Evolutionary conservation across 192 early-diverging fungal species (phyloP), one percentile per base, ranked within the genome.

Genomic region (Linnemannia zychae): DNA sequence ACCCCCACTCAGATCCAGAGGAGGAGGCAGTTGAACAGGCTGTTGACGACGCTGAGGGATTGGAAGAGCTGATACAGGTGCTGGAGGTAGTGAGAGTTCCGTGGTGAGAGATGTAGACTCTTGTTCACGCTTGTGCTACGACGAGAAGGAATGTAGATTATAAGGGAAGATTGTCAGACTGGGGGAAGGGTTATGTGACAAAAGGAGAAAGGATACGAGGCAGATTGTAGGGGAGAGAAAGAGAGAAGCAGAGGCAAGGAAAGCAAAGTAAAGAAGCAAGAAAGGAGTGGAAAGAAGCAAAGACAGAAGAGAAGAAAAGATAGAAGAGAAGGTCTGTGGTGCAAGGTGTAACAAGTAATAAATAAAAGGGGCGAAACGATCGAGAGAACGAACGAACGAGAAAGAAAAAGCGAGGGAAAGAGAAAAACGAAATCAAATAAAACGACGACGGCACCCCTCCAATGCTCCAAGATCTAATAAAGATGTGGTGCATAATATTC

Each of bases 381-480:
- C 28, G 28, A 63, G 13, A 3, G 15, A 3, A 3, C 22, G 28
- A 63, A 24, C 52, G 24, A 57, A 24, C 1, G 16, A 48, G 4
- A n/a, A 57, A 57, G 12, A 53, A 53, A 53, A 63, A 63, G 57
- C 57, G 57, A 63, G 57, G 13, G 57, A 63, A 63, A 63, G 31
- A 4, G 4, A n/a, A 13, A 63, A 63, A 63, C 31, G 57, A 63
- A 63, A 63, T 63, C 28, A 69, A 69, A 69, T 44, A 17, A 67
- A 38, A 67, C 36, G 20, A 69, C 31, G 33, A 0, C 3, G 4
- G 0, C 33, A 4, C 17, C 31, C 36, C 28, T 4, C 67, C 36
- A 68, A n/a, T n/a, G n/a, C n/a, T n/a, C n/a, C n/a, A n/a, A n/a
- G n/a, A n/a, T 22, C 67, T n/a, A 57, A 28, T 57, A 57, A n/a